Base-by-base conservation (phyloP, 371 early-diverging fungal genomes). In the Saksenaea oblongispora region DNA sequence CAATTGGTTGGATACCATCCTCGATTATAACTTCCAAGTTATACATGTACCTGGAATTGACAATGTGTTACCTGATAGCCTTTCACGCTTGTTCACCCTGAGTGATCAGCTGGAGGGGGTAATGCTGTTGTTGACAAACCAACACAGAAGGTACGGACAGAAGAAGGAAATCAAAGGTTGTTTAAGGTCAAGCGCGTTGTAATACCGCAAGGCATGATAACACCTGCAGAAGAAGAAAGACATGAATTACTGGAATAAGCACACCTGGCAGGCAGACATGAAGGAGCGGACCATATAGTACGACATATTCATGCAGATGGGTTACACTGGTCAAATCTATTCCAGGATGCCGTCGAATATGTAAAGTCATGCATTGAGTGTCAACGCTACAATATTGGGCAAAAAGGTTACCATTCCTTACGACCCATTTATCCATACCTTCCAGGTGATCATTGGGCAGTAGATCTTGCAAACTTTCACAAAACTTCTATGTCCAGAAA, bases 1-100 rank as follows among this genome's bases (percentile, higher is more conserved):
- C n/a, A 56, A 58, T 2, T 77, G 78, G 70, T 44, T 66, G 1
- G 74, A 73, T n/a, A 65, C 62, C 0, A 17, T 75, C 13, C 22
- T 73, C 0, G 37, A 70, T 3, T 72, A 67, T 37, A 34, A 58
- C 5, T 79, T 79, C 37, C n/a, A 31, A 1, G 44, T 75, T n/a
- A 18, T 72, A 0, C 70, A 75, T 47, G 27, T 65, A 0, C 64
- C 66, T 2, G 72, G 70, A 15, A 47, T 70, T 0, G 26, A 44
- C 14, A 75, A 76, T 57, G 37, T 69, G 0, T 41, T 41, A 17
- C 41, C 41, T n/a, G 41, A 41, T 1, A 0, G 5, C 4, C 41
- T 41, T 14, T 41, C 41, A 0, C 41, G 7, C 41, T 17, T 41
- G 14, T 41, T 41, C 17, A 3, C 8, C 17, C 10, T 1, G 0